phyloP scores from a whole-genome alignment of 805 yeast species.

The Jamesozyma hellenica region DNA sequence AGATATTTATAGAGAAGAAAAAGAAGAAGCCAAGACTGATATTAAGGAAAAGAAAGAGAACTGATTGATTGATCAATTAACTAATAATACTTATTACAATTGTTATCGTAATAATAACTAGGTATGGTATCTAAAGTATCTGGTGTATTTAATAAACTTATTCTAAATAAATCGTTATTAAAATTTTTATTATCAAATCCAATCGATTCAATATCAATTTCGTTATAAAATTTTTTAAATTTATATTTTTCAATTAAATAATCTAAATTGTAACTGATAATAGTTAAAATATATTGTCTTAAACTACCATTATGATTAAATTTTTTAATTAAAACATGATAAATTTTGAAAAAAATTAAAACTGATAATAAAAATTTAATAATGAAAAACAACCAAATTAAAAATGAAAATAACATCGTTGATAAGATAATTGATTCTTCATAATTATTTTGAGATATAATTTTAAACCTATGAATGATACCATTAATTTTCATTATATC shows the following conservation, averaged over 20 bases:
- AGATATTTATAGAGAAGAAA: constrained; percentile 14
- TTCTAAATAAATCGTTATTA: constrained; percentile 4
- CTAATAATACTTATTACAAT: too few species aligned
- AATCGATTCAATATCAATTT: constrained; percentile 3
- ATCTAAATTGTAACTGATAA: constrained; percentile 50
- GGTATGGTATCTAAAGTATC: constrained; percentile 8
- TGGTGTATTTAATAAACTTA: constrained; percentile 5
- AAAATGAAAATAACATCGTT: constrained; percentile 65
- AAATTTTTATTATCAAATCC: background rate
- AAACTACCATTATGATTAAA: constrained; percentile 30
- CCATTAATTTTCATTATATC: constrained; percentile 23
- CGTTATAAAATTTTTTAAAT: constrained; percentile 9
- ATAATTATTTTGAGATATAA: constrained; percentile 51
- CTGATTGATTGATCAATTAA: background rate
- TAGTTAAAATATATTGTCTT: constrained; percentile 51
- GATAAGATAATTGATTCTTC: constrained; percentile 63
- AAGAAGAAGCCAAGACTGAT: constrained; percentile 6
- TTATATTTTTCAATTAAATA: constrained; percentile 26
- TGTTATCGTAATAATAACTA: constrained; percentile 7
- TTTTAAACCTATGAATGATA: constrained; percentile 37
- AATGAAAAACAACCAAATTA: constrained; percentile 64
- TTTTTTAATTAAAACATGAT: constrained; percentile 17
- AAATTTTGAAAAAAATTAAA: background rate
- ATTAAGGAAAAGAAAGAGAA: constrained; percentile 4
- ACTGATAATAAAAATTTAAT: constrained; percentile 46